Conservation (phyloP, 306 rosid species). For the Spatholobus suberectus region DNA sequence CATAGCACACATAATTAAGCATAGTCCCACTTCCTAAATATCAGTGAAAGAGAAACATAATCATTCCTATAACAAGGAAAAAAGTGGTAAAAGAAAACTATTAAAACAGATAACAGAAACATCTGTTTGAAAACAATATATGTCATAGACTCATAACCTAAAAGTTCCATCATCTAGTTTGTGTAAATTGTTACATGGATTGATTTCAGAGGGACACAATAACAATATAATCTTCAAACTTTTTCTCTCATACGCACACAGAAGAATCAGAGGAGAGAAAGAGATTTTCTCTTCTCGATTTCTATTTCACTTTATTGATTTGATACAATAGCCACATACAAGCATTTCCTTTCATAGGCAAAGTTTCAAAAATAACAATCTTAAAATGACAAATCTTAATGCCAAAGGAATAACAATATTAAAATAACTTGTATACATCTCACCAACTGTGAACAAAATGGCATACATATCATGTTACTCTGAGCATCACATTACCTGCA, state of each 20-base stretch:
- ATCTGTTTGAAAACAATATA: slow-evolving; percentile 1
- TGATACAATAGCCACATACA: not conserved
- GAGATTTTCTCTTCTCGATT: not conserved
- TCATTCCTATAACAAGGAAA: slow-evolving; percentile 7
- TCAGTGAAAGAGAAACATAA: not conserved
- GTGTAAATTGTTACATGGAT: slow-evolving; percentile 9
- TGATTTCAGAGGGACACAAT: not conserved
- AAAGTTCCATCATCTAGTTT: slow-evolving; percentile 9
- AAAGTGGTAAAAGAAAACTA: slow-evolving; percentile 17
- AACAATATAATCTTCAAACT: not conserved
- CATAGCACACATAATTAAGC: slow-evolving; percentile 27
- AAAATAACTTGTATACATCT: not conserved
- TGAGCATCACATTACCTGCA: slow-evolving; percentile 71
- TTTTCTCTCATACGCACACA: not conserved
- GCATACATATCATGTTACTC: slow-evolving; percentile 3
- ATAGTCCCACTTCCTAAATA: slow-evolving; percentile 29
- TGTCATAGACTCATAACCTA: not conserved
- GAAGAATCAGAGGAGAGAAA: not conserved
- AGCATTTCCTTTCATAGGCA: not conserved
- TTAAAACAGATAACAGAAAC: slow-evolving; percentile 14
- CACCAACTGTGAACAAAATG: slow-evolving; percentile 19
- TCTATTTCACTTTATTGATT: not conserved
- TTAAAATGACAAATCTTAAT: not conserved
- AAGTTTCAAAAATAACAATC: not conserved
- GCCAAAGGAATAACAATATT: no score